These are phyloP conservation scores for Musa schizocarpa DNA, from an alignment of 176 grass and related monocot species.

Conservation along the genomic window DNA sequence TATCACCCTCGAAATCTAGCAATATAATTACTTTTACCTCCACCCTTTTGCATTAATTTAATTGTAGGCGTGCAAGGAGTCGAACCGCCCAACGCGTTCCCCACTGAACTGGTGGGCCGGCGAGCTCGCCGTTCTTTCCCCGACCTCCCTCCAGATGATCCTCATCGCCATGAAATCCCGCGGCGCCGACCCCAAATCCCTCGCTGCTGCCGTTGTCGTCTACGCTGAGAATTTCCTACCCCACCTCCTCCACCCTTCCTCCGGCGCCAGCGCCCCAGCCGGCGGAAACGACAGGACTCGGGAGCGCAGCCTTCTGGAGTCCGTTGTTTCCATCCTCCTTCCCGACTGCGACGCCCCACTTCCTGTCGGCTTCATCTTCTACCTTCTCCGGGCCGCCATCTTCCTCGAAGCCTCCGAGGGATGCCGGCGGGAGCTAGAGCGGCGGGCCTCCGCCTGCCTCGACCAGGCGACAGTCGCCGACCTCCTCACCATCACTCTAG, in stretches of 20 bases:
- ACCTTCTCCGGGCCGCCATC: constrained; percentile 44
- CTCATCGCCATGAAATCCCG: constrained; percentile 37
- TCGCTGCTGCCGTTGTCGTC: constrained; percentile 23
- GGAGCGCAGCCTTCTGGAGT: constrained; percentile 31
- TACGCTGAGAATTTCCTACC: constrained; percentile 46
- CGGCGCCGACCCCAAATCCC: constrained; percentile 23
- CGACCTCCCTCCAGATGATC: constrained; percentile 43
- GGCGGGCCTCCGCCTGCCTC: constrained; percentile 45
- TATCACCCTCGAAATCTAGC: no score
- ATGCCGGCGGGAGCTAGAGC: constrained; percentile 51
- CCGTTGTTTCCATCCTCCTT: constrained; percentile 46
- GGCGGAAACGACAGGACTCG: not conserved
- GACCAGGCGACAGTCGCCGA: constrained; percentile 41
- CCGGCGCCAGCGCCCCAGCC: not conserved
- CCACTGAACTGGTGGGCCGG: constrained; percentile 54
- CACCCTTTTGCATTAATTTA: no score
- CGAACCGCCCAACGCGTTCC: constrained; percentile 31
- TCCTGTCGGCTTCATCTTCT: constrained; percentile 49
- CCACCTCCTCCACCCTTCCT: constrained; percentile 2
- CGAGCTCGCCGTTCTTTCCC: constrained; percentile 36
- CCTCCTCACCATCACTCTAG: constrained; percentile 44
- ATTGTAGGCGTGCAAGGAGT: constrained; percentile 47
- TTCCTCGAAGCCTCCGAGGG: constrained; percentile 15
- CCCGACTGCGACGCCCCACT: constrained; percentile 24
- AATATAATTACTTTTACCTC: no score